Conservation (phyloP, 768 basidiomycete species). For the Boletus rubroflammeus region DNA sequence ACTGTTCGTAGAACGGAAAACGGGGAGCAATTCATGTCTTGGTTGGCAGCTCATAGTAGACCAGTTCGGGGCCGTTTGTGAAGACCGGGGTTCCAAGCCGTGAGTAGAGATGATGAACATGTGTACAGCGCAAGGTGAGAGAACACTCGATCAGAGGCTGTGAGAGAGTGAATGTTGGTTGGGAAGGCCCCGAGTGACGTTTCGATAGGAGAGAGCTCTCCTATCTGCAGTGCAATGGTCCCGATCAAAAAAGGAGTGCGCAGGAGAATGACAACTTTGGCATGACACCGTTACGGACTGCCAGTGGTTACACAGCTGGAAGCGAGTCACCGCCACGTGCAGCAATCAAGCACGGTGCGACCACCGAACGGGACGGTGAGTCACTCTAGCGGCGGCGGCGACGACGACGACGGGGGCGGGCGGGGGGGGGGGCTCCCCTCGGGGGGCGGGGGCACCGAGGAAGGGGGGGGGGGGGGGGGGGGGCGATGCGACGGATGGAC, state of each 20-base stretch:
- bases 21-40: not conserved
- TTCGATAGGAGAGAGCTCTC: not conserved
- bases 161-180: not conserved
- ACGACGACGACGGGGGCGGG: too few species aligned
- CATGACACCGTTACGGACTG: not conserved
- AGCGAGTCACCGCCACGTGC: not conserved
- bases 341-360: too few species aligned
- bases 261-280: slow-evolving; percentile 2
- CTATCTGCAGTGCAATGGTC: not conserved
- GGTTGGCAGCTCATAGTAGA: not conserved
- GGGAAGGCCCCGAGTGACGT: too few species aligned
- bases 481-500: slow-evolving; percentile 16
- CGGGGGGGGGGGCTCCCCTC: too few species aligned
- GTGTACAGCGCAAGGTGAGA: not conserved
- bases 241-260: too few species aligned
- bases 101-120: not conserved
- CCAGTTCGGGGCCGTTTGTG: too few species aligned
- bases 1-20: not conserved
- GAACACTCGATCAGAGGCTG: not conserved
- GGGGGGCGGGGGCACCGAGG: too few species aligned
- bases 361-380: not conserved
- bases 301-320: not conserved
- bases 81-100: too few species aligned
- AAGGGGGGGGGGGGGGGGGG: too few species aligned
- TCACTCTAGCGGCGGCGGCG: not conserved